These are phyloP conservation scores for Lecanoromycetidae sp. DNA, from an alignment of 2,329 filamentous ascomycete species.

Conservation along the genomic window DNA sequence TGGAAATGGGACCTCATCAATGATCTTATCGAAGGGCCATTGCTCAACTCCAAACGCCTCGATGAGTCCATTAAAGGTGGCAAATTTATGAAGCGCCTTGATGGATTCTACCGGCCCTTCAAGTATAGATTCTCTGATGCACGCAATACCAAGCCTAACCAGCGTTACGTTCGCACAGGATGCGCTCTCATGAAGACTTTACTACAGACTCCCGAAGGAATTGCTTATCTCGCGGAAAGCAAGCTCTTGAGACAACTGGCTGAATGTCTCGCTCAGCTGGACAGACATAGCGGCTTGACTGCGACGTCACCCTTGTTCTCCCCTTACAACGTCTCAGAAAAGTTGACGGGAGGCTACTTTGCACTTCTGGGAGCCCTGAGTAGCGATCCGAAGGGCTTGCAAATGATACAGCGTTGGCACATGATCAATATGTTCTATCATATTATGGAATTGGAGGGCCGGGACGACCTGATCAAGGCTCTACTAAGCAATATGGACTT, in stretches of 20 bases:
- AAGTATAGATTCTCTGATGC: conserved; percentile 90
- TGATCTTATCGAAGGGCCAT: conserved; percentile 79
- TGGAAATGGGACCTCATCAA: conserved; percentile 97
- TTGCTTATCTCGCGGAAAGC: conserved; percentile 76
- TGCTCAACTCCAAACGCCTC: conserved; percentile 79
- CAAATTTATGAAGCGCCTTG: conserved; percentile 88
- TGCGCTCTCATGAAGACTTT: conserved; percentile 80
- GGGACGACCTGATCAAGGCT: conserved; percentile 81
- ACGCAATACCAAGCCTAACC: conserved; percentile 80
- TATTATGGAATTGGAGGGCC: conserved; percentile 80
- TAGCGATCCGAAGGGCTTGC: conserved; percentile 66
- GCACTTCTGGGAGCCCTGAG: conserved; percentile 81
- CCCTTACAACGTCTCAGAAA: conserved; percentile 68
- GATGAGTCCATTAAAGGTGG: conserved; percentile 91
- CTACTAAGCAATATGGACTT: conserved; percentile 90
- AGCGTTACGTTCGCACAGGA: conserved; percentile 83
- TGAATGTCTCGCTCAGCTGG: conserved; percentile 89
- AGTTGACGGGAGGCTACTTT: conserved; percentile 85
- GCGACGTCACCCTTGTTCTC: conserved; percentile 77
- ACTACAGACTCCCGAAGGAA: conserved; percentile 72
- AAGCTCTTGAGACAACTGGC: conserved; percentile 89
- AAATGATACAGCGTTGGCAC: conserved; percentile 88
- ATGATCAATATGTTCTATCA: conserved; percentile 99
- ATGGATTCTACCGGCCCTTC: conserved; percentile 93
- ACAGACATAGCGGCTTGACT: conserved; percentile 61